A percentile compares a stretch with the other conserved stretches of the same genome.
phyloP scores from a whole-genome alignment of 1,139 yeast genomes.

The Candida mesenterica region DNA sequence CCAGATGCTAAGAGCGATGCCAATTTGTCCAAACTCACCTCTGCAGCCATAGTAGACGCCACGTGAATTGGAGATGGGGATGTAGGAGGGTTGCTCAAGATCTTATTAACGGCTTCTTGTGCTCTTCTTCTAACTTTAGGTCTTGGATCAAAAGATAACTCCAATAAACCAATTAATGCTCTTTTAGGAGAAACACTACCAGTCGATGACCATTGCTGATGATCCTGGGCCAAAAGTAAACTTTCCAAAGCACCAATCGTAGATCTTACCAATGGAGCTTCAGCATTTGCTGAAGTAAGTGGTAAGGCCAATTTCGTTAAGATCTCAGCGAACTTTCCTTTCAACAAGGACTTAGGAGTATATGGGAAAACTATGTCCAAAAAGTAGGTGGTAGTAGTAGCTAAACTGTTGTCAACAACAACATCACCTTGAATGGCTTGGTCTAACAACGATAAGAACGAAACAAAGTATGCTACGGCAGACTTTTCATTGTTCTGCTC shows the following conservation, averaged over 20 bases:
- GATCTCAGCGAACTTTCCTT: slow-evolving; percentile 72
- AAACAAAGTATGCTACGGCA: slow-evolving; percentile 77
- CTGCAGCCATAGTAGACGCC: slow-evolving; percentile 69
- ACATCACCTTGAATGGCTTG: slow-evolving; percentile 61
- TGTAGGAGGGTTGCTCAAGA: slow-evolving; percentile 71
- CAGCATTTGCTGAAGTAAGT: slow-evolving; percentile 64
- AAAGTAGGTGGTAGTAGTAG: slow-evolving; percentile 76
- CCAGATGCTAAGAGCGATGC: slow-evolving; percentile 38
- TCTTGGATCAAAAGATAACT: slow-evolving; percentile 79
- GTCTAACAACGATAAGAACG: slow-evolving; percentile 77
- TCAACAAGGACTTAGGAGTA: slow-evolving; percentile 66
- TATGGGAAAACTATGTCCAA: slow-evolving; percentile 78
- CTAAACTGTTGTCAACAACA: slow-evolving; percentile 59
- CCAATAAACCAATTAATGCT: slow-evolving; percentile 78
- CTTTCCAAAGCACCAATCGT: slow-evolving; percentile 84
- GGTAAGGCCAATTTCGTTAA: slow-evolving; percentile 80
- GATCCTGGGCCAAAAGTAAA: slow-evolving; percentile 76
- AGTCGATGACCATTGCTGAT: slow-evolving; percentile 61
- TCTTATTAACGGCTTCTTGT: slow-evolving; percentile 70
- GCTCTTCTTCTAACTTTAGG: slow-evolving; percentile 97
- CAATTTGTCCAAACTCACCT: slow-evolving; percentile 58
- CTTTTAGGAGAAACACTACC: slow-evolving; percentile 72
- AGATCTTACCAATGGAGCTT: slow-evolving; percentile 83
- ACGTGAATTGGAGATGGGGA: slow-evolving; percentile 81
- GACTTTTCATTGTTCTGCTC: slow-evolving; percentile 64